Evolutionary conservation across 768 basidiomycete genomes (phyloP).

Genomic region (Kwoniella heveanensis): DNA sequence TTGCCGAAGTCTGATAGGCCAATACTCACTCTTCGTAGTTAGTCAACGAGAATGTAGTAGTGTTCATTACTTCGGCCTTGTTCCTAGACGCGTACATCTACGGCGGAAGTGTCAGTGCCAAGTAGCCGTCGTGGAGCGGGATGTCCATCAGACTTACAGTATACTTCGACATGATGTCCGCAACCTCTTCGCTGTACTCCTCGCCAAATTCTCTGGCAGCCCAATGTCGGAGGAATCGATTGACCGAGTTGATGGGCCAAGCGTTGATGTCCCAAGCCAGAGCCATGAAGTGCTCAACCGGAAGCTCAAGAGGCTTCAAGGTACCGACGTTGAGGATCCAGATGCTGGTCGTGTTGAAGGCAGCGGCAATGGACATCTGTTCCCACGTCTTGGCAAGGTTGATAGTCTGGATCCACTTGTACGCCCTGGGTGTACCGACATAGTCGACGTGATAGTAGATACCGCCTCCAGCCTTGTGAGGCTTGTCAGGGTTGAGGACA

Average conservation of each 20-base stretch:
- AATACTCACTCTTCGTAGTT: slow-evolving; percentile 69
- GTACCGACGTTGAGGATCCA: slow-evolving; percentile 79
- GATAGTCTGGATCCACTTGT: slow-evolving; percentile 67
- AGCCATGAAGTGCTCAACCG: slow-evolving; percentile 69
- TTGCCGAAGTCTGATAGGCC: neutral
- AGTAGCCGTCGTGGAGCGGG: slow-evolving; percentile 56
- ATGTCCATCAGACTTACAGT: slow-evolving; percentile 59
- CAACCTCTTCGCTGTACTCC: slow-evolving; percentile 58
- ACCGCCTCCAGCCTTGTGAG: slow-evolving; percentile 68
- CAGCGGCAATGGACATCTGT: slow-evolving; percentile 69
- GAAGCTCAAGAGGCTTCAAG: slow-evolving; percentile 72
- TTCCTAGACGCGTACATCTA: slow-evolving; percentile 58
- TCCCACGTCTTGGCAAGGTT: slow-evolving; percentile 60
- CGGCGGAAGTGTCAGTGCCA: slow-evolving; percentile 30
- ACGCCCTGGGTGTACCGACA: slow-evolving; percentile 68
- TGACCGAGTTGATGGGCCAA: slow-evolving; percentile 64
- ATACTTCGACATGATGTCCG: slow-evolving; percentile 60
- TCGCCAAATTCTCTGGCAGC: slow-evolving; percentile 69
- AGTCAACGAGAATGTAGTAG: slow-evolving; percentile 66
- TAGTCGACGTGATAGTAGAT: slow-evolving; percentile 68
- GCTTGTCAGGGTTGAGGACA: slow-evolving; percentile 62
- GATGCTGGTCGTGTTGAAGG: slow-evolving; percentile 64
- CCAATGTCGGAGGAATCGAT: slow-evolving; percentile 64
- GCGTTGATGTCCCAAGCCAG: slow-evolving; percentile 66
- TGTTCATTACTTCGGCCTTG: slow-evolving; percentile 69